Evolutionary conservation across 2,329 filamentous ascomycete species (phyloP).

Genomic region (Sphaerostilbella broomeana): DNA sequence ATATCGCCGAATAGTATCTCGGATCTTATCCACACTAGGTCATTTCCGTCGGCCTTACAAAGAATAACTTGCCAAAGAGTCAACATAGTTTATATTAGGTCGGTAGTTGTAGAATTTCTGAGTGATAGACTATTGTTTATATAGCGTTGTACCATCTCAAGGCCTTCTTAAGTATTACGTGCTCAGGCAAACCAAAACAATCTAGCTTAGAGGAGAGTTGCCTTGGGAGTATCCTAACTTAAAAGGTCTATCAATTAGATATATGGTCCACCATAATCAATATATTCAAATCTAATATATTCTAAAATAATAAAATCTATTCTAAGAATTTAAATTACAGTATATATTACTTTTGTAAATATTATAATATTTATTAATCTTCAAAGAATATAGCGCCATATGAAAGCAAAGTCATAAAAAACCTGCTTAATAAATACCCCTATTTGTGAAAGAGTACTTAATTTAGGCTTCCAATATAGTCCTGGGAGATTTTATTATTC

Average conservation of each 20-base stretch:
- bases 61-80: slow-evolving; percentile 14
- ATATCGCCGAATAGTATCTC: slow-evolving; percentile 13
- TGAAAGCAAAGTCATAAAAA: slow-evolving; percentile 15
- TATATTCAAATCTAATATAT: slow-evolving; percentile 13
- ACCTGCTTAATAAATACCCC: slow-evolving; percentile 15
- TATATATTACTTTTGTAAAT: slow-evolving; percentile 17
- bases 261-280: slow-evolving; percentile 14
- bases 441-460: background rate
- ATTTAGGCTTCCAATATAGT: slow-evolving; percentile 16
- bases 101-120: background rate
- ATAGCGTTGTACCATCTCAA: slow-evolving; percentile 16
- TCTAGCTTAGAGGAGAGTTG: slow-evolving; percentile 10
- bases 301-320: slow-evolving; percentile 14
- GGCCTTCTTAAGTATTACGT: slow-evolving; percentile 11
- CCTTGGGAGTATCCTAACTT: slow-evolving; percentile 14
- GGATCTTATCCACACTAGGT: slow-evolving; percentile 9
- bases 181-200: slow-evolving; percentile 17
- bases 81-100: slow-evolving; percentile 14
- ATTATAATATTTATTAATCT: slow-evolving; percentile 13
- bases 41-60: slow-evolving; percentile 8
- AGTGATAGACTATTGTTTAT: slow-evolving; percentile 1
- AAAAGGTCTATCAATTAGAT: slow-evolving; percentile 14
- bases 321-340: slow-evolving; percentile 15
- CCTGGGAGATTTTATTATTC: background rate
- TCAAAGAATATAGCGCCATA: slow-evolving; percentile 20